Base-by-base conservation (phyloP, 768 basidiomycete species). In the Leucosporidium scottii region DNA sequence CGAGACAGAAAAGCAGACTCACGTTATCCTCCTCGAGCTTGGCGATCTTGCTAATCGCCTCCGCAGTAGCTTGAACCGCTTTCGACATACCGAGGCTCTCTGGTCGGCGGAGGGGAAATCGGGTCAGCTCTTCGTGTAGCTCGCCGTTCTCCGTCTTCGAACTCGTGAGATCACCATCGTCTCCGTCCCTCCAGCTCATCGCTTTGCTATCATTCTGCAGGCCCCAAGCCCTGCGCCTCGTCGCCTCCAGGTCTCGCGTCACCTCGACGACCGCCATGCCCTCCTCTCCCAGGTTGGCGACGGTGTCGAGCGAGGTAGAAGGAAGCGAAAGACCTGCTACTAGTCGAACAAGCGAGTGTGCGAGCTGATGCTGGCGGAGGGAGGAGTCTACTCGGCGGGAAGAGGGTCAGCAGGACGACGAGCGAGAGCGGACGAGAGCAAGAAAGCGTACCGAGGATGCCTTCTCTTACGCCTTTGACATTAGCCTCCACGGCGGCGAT, bases 121-220 rank as follows among this genome's bases (percentile, higher is more conserved):
- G 13, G 39, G n/a, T n/a, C n/a, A n/a, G n/a, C n/a, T n/a, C n/a
- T n/a, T n/a, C n/a, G n/a, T n/a, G n/a, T n/a, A n/a, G n/a, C n/a
- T n/a, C n/a, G n/a, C n/a, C n/a, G n/a, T n/a, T n/a, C n/a, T n/a
- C n/a, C n/a, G n/a, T n/a, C n/a, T n/a, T n/a, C n/a, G n/a, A n/a
- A n/a, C n/a, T n/a, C n/a, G n/a, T n/a, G n/a, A n/a, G n/a, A n/a
- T 20, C 73, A 88, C 89, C 85, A 76, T 82, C 78, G 75, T 90
- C 91, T 4, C 82, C 82, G 62, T 92, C 89, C 30, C 85, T 82
- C 90, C 90, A 93, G 76, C 90, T 91, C 88, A 91, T 89, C 4
- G 88, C 90, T 1, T 88, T 87, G 30, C 88, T 84, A 13, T 81
- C 80, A 70, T 91, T 91, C 62, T 85, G 73, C 59, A 87, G 74